These are phyloP conservation scores for Lipomyces chichibuensis DNA, from an alignment of 805 yeast species.

Conservation along the genomic window DNA sequence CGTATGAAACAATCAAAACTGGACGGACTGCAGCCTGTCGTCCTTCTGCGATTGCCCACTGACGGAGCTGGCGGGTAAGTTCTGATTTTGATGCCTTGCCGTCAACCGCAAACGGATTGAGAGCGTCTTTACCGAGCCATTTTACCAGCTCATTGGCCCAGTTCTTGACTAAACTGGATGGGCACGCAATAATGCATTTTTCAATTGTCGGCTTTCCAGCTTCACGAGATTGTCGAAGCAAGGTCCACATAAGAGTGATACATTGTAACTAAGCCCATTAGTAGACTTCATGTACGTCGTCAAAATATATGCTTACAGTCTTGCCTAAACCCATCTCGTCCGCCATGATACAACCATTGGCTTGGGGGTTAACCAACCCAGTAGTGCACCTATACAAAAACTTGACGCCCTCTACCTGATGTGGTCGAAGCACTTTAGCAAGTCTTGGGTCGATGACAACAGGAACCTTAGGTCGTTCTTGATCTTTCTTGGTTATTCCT, in stretches of 20 bases:
- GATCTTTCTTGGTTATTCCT: slow-evolving; percentile 59
- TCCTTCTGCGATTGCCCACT: slow-evolving; percentile 89
- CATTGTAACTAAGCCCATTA: slow-evolving; percentile 60
- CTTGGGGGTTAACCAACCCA: slow-evolving; percentile 65
- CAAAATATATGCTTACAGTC: slow-evolving; percentile 48
- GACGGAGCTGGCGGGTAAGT: slow-evolving; percentile 65
- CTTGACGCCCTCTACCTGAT: slow-evolving; percentile 93
- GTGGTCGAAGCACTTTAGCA: slow-evolving; percentile 86
- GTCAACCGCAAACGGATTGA: slow-evolving; percentile 87
- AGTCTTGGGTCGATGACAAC: slow-evolving; percentile 92
- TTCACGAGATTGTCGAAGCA: slow-evolving; percentile 84
- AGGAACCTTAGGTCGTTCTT: slow-evolving; percentile 81
- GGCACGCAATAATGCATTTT: slow-evolving; percentile 91
- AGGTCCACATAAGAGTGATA: slow-evolving; percentile 87
- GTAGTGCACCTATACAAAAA: slow-evolving; percentile 89
- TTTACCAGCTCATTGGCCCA: slow-evolving; percentile 97
- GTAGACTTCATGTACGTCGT: not conserved
- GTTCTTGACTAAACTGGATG: slow-evolving; percentile 87
- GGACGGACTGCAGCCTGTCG: slow-evolving; percentile 83
- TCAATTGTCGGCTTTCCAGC: slow-evolving; percentile 78
- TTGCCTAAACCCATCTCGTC: slow-evolving; percentile 97
- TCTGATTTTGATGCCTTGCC: slow-evolving; percentile 68
- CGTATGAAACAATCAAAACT: slow-evolving; percentile 90
- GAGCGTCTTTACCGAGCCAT: slow-evolving; percentile 92
- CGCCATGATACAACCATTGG: slow-evolving; percentile 97